These are phyloP conservation scores for Phyllostachys edulis DNA, from an alignment of 176 grass and related monocot genomes.

Conservation along the genomic window DNA sequence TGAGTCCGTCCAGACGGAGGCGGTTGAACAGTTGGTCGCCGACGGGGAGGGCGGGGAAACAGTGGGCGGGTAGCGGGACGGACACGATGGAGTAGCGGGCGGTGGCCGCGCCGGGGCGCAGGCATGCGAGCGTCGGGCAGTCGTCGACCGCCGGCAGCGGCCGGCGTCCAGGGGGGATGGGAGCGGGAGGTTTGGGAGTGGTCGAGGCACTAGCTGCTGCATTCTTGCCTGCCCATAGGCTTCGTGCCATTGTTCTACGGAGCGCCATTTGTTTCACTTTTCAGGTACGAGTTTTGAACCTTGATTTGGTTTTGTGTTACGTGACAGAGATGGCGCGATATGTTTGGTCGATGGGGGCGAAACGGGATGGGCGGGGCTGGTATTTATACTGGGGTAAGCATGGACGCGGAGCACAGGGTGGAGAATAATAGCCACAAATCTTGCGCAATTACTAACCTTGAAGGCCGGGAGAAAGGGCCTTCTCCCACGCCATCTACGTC, in stretches of 20 bases:
- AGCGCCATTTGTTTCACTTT: conserved; percentile 49
- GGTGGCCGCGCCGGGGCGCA: conserved; percentile 11
- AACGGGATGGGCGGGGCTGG: not conserved
- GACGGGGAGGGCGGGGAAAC: conserved; percentile 72
- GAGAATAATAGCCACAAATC: not conserved
- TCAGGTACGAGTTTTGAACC: not conserved
- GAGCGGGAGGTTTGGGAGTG: not conserved
- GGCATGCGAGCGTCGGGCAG: conserved; percentile 44
- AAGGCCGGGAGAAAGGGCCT: too few relatives aligned
- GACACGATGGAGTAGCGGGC: conserved; percentile 30
- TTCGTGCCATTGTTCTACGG: conserved; percentile 44
- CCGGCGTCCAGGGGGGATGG: not conserved
- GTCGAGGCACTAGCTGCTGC: not conserved
- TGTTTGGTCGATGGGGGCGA: conserved; percentile 3
- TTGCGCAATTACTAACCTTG: too few relatives aligned
- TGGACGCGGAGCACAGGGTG: conserved; percentile 12
- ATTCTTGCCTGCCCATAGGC: conserved; percentile 45
- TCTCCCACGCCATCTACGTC: too few relatives aligned
- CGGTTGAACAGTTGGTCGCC: conserved; percentile 55
- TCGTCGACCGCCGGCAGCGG: conserved; percentile 43
- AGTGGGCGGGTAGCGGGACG: conserved; percentile 51
- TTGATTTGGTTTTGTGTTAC: not conserved
- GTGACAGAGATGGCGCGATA: not conserved
- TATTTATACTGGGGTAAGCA: conserved; percentile 49
- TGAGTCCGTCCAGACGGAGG: conserved; percentile 52